These are phyloP conservation scores for Rostrohypoxylon terebratum DNA, from an alignment of 495 filamentous ascomycete species.

Conservation along the genomic window DNA sequence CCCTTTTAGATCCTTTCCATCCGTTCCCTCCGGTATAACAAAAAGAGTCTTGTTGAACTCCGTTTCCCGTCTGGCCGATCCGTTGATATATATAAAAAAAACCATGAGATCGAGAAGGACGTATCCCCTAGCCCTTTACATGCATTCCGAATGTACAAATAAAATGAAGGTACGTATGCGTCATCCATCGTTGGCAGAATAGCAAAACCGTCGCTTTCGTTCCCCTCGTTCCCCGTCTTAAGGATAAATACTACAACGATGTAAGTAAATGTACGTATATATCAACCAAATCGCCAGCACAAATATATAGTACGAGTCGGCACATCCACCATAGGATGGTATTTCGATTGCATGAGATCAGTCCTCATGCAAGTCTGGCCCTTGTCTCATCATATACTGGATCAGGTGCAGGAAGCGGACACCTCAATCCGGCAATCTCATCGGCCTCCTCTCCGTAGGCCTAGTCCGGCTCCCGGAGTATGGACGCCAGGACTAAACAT, in stretches of 20 bases:
- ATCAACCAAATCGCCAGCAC: conserved; percentile 25
- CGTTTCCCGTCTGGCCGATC: conserved; percentile 13
- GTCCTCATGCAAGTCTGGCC: background rate
- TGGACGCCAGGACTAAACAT: conserved; percentile 55
- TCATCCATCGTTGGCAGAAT: conserved; percentile 29
- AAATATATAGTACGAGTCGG: conserved; percentile 20
- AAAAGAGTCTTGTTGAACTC: conserved; percentile 22
- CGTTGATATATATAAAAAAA: conserved; percentile 27
- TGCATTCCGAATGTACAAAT: conserved; percentile 39
- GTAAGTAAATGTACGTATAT: conserved; percentile 32
- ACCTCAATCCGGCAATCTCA: conserved; percentile 11
- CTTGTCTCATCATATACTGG: background rate
- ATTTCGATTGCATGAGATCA: background rate
- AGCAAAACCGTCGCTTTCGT: background rate
- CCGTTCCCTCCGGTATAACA: conserved; percentile 10
- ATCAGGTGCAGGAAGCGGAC: background rate
- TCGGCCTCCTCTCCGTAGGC: conserved; percentile 44
- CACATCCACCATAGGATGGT: conserved; percentile 11
- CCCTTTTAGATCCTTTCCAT: background rate
- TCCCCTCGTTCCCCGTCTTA: background rate
- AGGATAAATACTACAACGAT: conserved; percentile 37
- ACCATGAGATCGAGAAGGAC: conserved; percentile 31
- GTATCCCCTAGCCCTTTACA: conserved; percentile 10
- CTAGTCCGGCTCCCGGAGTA: conserved; percentile 37
- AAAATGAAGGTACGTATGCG: conserved; percentile 29